Evolutionary conservation across 306 rosid species (phyloP).

Genomic region (Vicia sativa): DNA sequence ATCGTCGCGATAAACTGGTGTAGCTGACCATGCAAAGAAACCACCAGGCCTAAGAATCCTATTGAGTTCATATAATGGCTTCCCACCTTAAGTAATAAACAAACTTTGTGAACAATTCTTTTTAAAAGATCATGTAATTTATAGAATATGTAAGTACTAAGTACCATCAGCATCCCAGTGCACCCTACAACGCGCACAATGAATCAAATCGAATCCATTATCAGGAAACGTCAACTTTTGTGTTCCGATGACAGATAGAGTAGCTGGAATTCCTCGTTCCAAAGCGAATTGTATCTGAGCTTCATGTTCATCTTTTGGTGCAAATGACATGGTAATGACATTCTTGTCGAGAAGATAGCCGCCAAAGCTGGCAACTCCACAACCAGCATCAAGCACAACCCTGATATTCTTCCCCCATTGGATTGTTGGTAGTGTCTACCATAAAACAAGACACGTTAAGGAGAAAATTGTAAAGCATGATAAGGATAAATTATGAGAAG

Average conservation of each 20-base stretch:
- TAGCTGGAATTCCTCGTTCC: conserved; percentile 98
- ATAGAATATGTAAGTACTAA: conserved; percentile 1
- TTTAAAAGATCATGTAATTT: conserved; percentile 12
- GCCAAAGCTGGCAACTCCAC: conserved; percentile 99
- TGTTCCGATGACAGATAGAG: conserved; percentile 93
- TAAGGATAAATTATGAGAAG: neutral
- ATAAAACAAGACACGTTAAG: neutral
- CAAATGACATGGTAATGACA: conserved; percentile 91
- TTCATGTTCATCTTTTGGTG: conserved; percentile 98
- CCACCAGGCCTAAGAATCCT: conserved; percentile 97
- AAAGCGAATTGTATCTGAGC: conserved; percentile 99
- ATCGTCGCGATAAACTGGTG: conserved; percentile 79
- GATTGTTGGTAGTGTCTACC: conserved; percentile 60
- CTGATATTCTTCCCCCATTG: conserved; percentile 82
- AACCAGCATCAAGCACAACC: conserved; percentile 92
- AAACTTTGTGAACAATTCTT: conserved; percentile 26
- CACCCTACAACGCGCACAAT: conserved; percentile 96
- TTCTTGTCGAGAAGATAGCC: conserved; percentile 79
- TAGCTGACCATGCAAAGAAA: conserved; percentile 93
- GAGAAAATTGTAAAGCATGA: neutral
- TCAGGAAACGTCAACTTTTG: conserved; percentile 78
- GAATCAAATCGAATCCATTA: conserved; percentile 81
- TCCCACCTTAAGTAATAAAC: conserved; percentile 63
- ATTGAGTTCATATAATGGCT: conserved; percentile 81
- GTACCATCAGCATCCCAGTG: conserved; percentile 99